Conservation (phyloP, 1,284 basidiomycete genomes). For the Tilletia caries region DNA sequence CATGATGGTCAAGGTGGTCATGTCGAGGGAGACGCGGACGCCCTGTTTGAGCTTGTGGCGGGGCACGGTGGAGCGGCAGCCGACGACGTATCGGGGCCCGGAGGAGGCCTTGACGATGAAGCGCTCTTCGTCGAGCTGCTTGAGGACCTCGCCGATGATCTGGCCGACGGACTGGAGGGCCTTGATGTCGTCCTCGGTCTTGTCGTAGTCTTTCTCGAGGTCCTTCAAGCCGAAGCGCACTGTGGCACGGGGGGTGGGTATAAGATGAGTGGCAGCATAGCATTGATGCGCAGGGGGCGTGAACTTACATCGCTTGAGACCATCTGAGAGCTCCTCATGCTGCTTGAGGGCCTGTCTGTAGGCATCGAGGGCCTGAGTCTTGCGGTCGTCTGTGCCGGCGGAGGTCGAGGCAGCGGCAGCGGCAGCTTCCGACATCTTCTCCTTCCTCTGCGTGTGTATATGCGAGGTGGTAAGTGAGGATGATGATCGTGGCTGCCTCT, state of each 20-base stretch:
- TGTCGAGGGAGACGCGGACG: constrained; percentile 93
- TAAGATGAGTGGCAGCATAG: background rate
- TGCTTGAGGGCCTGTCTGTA: constrained; percentile 16
- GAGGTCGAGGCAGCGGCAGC: constrained; percentile 9
- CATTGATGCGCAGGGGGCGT: too few relatives aligned
- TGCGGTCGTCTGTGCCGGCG: constrained; percentile 15
- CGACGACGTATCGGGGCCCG: constrained; percentile 98
- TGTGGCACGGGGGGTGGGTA: background rate
- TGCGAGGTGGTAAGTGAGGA: background rate
- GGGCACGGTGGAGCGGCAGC: constrained; percentile 88
- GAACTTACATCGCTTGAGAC: constrained; percentile 44
- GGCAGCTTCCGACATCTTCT: background rate
- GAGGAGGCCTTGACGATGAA: constrained; percentile 99
- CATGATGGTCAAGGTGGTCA: constrained; percentile 99
- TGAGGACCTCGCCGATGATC: constrained; percentile 98
- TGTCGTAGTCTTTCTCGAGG: constrained; percentile 82
- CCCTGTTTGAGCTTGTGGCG: constrained; percentile 87
- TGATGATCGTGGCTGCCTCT: background rate
- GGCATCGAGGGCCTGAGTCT: background rate
- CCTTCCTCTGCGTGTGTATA: too few relatives aligned
- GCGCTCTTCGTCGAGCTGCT: constrained; percentile 94
- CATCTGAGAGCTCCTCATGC: constrained; percentile 37
- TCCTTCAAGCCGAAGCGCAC: constrained; percentile 61
- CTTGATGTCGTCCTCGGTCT: constrained; percentile 99
- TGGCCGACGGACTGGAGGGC: constrained; percentile 98